Conservation (phyloP, 345 rosid species). For the Pelargonium nanum region DNA sequence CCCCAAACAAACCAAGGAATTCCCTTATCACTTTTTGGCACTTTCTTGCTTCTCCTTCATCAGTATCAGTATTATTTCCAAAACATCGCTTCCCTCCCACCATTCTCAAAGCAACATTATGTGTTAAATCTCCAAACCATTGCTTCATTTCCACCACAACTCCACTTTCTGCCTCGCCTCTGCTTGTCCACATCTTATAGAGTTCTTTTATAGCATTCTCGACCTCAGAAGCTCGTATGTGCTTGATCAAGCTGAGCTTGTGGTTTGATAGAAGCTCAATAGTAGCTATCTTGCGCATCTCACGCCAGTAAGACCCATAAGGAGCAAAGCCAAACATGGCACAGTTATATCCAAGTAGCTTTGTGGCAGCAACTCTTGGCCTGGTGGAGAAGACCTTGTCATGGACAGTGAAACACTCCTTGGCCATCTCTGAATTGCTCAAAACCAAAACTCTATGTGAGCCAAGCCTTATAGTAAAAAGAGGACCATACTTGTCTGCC, state of each 20-base stretch:
- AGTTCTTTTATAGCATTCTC: too few relatives aligned
- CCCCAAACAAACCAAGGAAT: constrained; percentile 11
- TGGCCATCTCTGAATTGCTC: constrained; percentile 21
- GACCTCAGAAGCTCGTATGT: neutral
- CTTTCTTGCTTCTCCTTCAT: constrained; percentile 1
- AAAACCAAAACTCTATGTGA: constrained; percentile 13
- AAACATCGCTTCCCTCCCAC: constrained; percentile 15
- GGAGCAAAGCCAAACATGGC: constrained; percentile 22
- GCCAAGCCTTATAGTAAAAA: constrained; percentile 23
- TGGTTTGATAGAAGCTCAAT: constrained; percentile 23
- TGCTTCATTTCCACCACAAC: constrained; percentile 23
- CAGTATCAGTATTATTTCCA: neutral
- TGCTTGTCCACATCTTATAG: too few relatives aligned
- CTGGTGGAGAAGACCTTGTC: constrained; percentile 20
- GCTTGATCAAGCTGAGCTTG: constrained; percentile 24
- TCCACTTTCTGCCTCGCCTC: too few relatives aligned
- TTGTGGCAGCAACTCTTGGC: constrained; percentile 11
- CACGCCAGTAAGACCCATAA: constrained; percentile 26
- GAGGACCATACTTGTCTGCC: constrained; percentile 17
- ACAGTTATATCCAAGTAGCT: constrained; percentile 24
- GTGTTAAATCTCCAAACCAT: constrained; percentile 19
- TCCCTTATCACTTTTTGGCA: constrained; percentile 1
- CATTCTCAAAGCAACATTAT: constrained; percentile 20
- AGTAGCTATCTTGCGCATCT: constrained; percentile 20
- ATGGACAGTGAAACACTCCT: constrained; percentile 24